Evolutionary conservation across 352 stramenopile genomes (phyloP), one percentile per base, ranked within the genome.

Genomic region (Globisporangium carolinianum): DNA sequence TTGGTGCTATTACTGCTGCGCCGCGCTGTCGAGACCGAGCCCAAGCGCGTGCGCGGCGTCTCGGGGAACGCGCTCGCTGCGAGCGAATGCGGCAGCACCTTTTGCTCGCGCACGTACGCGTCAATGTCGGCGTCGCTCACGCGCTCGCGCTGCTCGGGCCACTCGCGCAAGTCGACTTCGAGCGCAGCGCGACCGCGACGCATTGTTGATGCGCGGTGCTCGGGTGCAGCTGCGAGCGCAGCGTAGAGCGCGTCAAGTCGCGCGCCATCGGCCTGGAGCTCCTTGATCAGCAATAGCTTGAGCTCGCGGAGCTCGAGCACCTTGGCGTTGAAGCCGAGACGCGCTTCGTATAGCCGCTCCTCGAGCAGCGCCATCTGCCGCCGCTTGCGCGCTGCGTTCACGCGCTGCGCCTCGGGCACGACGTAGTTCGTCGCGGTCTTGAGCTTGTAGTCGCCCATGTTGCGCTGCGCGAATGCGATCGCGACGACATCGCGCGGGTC

Each of bases 401-500:
- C 79, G 36, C 82, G 87, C 63, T 95, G 87, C 17, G 89, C 75
- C 55, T 96, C 76, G 5, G 91, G 91, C 9, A 97, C 91, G 5
- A 95, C 84, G 61, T 97, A 97, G 54, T 87, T 78, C 6, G 68
- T 61, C 9, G 75, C 81, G 3, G 76, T 89, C 68, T 98, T 98
- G 45, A 97, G 66, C 61, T 96, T 95, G 71, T 96, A 97, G 68
- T 97, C 89, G 3, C 91, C 89, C 79, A 97, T 91, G 61, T 96
- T 93, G 37, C 84, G 75, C 53, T 82, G 76, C 5, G 93, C 89
- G 36, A 89, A 89, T 1, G 83, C 73, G 53, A 98, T 97, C 0
- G 93, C 89, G 3, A 90, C 86, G n/a, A 97, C 67, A 55, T 98
- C 91, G 5, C 85, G 65, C 6, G 85, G 81, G 49, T 98, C 91